Percentiles rank a stretch among this genome's conserved stretches.
phyloP scores from a whole-genome alignment of 805 yeast genomes.

The Candida ficus region DNA sequence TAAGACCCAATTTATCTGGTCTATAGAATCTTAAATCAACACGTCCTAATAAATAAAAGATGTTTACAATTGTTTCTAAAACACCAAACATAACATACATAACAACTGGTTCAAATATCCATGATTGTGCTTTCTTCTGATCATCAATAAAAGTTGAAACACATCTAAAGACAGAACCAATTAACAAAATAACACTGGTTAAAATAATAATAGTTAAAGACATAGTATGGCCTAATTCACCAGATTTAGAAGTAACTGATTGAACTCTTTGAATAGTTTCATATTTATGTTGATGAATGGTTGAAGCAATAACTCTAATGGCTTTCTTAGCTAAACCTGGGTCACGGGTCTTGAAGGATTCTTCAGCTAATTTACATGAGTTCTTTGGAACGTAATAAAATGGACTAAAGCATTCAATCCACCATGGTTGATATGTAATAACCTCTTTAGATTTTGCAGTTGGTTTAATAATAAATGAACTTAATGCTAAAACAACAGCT shows the following conservation, averaged over 20 bases:
- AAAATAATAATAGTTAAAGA: conserved; percentile 40
- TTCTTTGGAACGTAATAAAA: conserved; percentile 53
- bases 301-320: conserved; percentile 54
- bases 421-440: conserved; percentile 67
- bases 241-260: conserved; percentile 27
- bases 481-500: conserved; percentile 42
- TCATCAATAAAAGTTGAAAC: conserved; percentile 37
- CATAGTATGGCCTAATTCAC: conserved; percentile 41
- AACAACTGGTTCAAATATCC: conserved; percentile 49
- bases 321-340: conserved; percentile 22
- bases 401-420: conserved; percentile 63
- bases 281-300: conserved; percentile 35
- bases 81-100: conserved; percentile 70
- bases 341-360: conserved; percentile 41
- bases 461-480: conserved; percentile 53
- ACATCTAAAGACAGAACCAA: conserved; percentile 47
- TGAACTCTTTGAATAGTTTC: conserved; percentile 26
- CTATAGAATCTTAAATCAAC: conserved; percentile 76
- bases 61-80: conserved; percentile 52
- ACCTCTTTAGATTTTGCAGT: conserved; percentile 44
- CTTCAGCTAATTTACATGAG: conserved; percentile 45
- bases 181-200: conserved; percentile 44
- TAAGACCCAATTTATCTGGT: conserved; percentile 50
- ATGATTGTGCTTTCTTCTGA: conserved; percentile 28
- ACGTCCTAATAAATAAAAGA: conserved; percentile 56